These are phyloP conservation scores for Aspergillus japonicus DNA, from an alignment of 2,329 filamentous ascomycete species.

Conservation along the genomic window DNA sequence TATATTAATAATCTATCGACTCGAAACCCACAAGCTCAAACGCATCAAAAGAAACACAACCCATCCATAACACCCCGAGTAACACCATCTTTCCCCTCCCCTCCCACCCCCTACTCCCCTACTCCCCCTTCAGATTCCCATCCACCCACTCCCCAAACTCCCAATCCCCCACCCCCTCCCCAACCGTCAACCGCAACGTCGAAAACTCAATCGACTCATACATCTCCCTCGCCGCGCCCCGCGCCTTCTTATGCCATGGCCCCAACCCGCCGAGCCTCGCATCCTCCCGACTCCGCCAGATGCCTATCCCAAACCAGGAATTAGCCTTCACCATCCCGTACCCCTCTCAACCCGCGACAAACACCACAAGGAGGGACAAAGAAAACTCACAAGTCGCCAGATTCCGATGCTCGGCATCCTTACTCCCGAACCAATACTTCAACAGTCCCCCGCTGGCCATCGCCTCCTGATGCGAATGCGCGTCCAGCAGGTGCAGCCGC, in stretches of 20 bases:
- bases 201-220: slow-evolving; percentile 68
- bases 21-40: not conserved
- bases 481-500: slow-evolving; percentile 70
- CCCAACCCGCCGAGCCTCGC: slow-evolving; percentile 60
- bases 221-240: slow-evolving; percentile 48
- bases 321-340: not conserved
- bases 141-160: slow-evolving; percentile 58
- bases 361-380: not conserved
- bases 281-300: slow-evolving; percentile 62
- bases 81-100: not conserved
- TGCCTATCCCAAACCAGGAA: slow-evolving; percentile 48
- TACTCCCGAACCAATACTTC: slow-evolving; percentile 89
- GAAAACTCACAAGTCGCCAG: slow-evolving; percentile 69
- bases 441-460: slow-evolving; percentile 75
- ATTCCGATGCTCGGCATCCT: slow-evolving; percentile 69
- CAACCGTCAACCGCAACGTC: slow-evolving; percentile 63
- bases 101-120: not conserved
- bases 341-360: not conserved
- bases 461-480: slow-evolving; percentile 76
- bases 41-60: not conserved
- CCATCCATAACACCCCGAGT: not conserved
- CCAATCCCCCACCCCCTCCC: slow-evolving; percentile 65
- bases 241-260: slow-evolving; percentile 57
- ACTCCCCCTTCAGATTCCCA: not conserved
- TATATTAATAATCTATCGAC: not conserved